A percentile compares a stretch with the other conserved stretches of the same genome.
These are phyloP conservation scores for Eucalyptus shirleyi DNA, from an alignment of 345 rosid species.

Conservation along the genomic window DNA sequence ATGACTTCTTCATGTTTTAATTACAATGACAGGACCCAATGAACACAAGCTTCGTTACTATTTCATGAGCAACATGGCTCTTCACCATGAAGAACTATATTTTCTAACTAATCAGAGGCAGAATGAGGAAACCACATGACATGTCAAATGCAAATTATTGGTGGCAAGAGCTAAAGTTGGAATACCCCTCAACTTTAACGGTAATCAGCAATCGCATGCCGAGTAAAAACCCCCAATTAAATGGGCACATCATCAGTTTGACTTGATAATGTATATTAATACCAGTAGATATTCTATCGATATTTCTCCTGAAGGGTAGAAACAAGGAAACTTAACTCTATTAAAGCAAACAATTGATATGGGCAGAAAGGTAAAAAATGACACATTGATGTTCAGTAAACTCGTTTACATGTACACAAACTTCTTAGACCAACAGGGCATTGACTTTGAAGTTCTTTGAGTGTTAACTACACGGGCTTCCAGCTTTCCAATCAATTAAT, in stretches of 20 bases:
- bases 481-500: background rate
- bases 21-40: background rate
- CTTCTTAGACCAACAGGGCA: background rate
- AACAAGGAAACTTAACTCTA: background rate
- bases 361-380: background rate
- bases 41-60: background rate
- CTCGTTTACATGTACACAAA: background rate
- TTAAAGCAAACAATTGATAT: background rate
- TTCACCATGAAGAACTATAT: background rate
- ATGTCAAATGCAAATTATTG: background rate
- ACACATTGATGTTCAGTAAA: background rate
- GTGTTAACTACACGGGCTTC: background rate
- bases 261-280: background rate
- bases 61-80: background rate
- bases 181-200: background rate
- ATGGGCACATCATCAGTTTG: background rate
- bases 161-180: background rate
- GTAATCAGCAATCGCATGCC: background rate
- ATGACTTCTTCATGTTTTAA: background rate
- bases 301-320: background rate
- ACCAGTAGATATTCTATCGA: background rate
- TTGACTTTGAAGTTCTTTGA: background rate
- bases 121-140: background rate
- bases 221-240: background rate
- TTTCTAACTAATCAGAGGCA: background rate